Conservation (phyloP, 495 filamentous ascomycete species). For the Penicillium pancosmium region DNA sequence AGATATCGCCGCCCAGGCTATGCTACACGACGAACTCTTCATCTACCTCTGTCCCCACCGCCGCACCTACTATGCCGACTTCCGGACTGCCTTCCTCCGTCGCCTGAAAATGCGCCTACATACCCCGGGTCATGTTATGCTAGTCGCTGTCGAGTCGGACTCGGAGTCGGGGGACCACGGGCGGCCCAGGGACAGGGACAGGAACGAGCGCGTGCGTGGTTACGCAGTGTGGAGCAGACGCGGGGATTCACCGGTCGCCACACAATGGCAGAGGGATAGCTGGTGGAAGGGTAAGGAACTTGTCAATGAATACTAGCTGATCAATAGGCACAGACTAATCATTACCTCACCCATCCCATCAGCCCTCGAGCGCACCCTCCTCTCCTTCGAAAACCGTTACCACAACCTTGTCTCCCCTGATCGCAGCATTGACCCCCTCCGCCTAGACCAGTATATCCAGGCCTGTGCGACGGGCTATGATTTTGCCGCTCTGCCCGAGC, state of each 20-base stretch:
- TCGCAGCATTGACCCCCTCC: conserved; percentile 15
- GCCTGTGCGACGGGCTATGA: conserved; percentile 10
- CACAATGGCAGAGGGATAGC: too few species aligned
- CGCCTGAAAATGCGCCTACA: conserved; percentile 13
- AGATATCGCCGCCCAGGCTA: conserved; percentile 18
- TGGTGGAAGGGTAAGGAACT: too few species aligned
- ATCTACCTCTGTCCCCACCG: conserved; percentile 20
- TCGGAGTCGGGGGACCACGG: background rate
- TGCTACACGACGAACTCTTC: conserved; percentile 23
- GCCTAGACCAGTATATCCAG: conserved; percentile 5
- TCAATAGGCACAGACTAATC: too few species aligned
- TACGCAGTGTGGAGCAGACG: conserved; percentile 4
- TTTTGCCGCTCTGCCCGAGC: conserved; percentile 5
- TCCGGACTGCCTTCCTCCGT: conserved; percentile 18
- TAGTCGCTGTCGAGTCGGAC: conserved; percentile 15
- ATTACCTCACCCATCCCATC: background rate
- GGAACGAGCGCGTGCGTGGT: conserved; percentile 9
- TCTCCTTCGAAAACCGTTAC: conserved; percentile 2
- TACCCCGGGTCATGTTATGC: conserved; percentile 14
- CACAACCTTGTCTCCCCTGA: conserved; percentile 8
- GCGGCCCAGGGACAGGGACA: background rate
- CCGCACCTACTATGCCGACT: conserved; percentile 14
- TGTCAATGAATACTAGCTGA: too few species aligned
- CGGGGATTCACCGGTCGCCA: too few species aligned
- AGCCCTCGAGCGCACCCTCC: background rate